phyloP scores from a whole-genome alignment of 2,329 filamentous ascomycete genomes.

The Penicillium frequentans region DNA sequence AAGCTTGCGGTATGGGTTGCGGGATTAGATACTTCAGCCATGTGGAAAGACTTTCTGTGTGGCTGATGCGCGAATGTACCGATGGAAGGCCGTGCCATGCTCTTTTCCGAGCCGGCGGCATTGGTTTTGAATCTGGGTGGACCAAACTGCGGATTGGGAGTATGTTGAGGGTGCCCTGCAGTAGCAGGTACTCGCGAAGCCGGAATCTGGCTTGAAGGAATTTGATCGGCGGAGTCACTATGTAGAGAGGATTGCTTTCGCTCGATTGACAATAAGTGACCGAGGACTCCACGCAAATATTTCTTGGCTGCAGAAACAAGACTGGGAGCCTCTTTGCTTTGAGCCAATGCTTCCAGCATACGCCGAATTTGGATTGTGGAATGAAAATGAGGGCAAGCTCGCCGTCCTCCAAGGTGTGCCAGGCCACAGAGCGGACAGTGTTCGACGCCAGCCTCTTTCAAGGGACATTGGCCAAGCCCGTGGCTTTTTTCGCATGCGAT shows the following conservation, averaged over 20 bases:
- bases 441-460: slow-evolving; percentile 61
- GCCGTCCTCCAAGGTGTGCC: slow-evolving; percentile 57
- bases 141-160: background rate
- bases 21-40: background rate
- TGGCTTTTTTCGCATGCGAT: slow-evolving; percentile 57
- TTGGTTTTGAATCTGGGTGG: background rate
- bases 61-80: background rate
- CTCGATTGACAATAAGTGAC: slow-evolving; percentile 39
- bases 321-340: slow-evolving; percentile 56
- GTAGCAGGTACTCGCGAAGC: background rate
- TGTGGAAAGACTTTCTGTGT: background rate
- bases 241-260: slow-evolving; percentile 27
- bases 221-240: background rate
- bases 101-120: background rate
- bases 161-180: background rate
- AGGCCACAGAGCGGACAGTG: slow-evolving; percentile 65
- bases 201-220: background rate
- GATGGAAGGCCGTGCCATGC: background rate
- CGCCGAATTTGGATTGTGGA: slow-evolving; percentile 63
- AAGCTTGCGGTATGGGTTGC: background rate
- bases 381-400: slow-evolving; percentile 62
- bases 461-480: slow-evolving; percentile 57
- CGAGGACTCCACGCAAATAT: slow-evolving; percentile 59
- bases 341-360: slow-evolving; percentile 64
- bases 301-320: slow-evolving; percentile 55